Evolutionary conservation across 352 stramenopile species (phyloP).

Genomic region (Phytophthora sansomeana): DNA sequence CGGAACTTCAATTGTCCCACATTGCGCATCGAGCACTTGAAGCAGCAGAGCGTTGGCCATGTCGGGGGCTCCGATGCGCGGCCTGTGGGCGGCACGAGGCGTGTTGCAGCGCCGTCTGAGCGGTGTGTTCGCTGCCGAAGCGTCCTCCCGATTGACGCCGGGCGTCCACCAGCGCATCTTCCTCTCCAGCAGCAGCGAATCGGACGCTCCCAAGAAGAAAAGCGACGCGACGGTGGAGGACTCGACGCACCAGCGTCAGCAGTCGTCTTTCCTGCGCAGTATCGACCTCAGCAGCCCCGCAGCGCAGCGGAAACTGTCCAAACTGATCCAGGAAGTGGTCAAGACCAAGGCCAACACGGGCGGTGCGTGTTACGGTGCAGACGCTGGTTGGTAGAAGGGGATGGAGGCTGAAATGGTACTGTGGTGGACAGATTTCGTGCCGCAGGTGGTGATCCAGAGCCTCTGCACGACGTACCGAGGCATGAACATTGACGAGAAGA

Average conservation of each 20-base stretch:
- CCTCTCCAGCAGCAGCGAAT: slow-evolving; percentile 3
- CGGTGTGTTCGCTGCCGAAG: not conserved
- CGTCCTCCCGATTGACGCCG: not conserved
- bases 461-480: slow-evolving; percentile 68
- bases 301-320: slow-evolving; percentile 60
- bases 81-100: slow-evolving; percentile 18
- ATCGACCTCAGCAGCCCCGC: slow-evolving; percentile 53
- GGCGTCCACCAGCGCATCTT: not conserved
- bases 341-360: slow-evolving; percentile 72
- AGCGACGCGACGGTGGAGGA: slow-evolving; percentile 6
- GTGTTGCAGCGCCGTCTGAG: slow-evolving; percentile 1
- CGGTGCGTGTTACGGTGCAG: slow-evolving; percentile 40
- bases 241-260: slow-evolving; percentile 28
- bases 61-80: slow-evolving; percentile 7
- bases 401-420: not conserved
- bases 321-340: slow-evolving; percentile 75
- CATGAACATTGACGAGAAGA: slow-evolving; percentile 83
- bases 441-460: slow-evolving; percentile 71
- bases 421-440: slow-evolving; percentile 72
- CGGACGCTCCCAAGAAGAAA: not conserved
- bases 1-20: slow-evolving; percentile 8
- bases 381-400: not conserved
- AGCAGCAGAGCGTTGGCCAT: too few species aligned
- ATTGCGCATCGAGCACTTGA: too few species aligned
- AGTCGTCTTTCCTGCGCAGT: slow-evolving; percentile 58